Evolutionary conservation across 768 basidiomycete species (phyloP), one percentile per base, ranked within the genome.

Genomic region (Cystoderma amianthinum): DNA sequence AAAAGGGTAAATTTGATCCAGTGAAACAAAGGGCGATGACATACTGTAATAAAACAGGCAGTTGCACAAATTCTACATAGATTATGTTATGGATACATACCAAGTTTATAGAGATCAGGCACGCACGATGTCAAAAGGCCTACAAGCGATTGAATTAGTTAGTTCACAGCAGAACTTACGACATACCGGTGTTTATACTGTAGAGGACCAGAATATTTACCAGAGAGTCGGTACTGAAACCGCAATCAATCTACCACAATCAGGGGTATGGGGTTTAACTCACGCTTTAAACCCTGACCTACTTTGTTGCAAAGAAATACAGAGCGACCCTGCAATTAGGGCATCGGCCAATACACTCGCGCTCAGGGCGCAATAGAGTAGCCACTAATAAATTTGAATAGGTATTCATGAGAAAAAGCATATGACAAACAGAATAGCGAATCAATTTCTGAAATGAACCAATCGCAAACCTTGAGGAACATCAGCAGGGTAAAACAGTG

Each of bases 291-390:
- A 45, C 16, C 51, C 51, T 9, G 55, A 53, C 7, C 54, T 48
- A 21, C 44, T 57, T 22, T 43, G 50, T 15, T 50, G 42, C n/a
- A 66, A 44, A 7, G 54, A 44, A 20, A 56, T 38, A 41, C 61
- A 65, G 7, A 66, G 48, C 2, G 61, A 54, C 5, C 16, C 45
- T 3, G 62, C 55, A 37, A 65, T 60, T 17, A 57, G 36, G 23
- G 57, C 34, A 41, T 66, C 64, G 4, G 62, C 58, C 18, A 56
- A 32, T 2, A 64, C 59, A 6, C 59, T 58, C 6, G 30, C 17
- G 6, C 38, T 45, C 3, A 50, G 38, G 7, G 44, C 41, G 13
- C 40, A 19, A 42, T 53, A 53, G 15, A 55, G 28, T 32, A 42
- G 6, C 41, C 41, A 42, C 41, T 42, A 19, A 20, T 7, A 4